A percentile compares a stretch with the other conserved stretches of the same genome.
Evolutionary conservation across 2,329 filamentous ascomycete genomes (phyloP).

Genomic region (Alternaria solani): DNA sequence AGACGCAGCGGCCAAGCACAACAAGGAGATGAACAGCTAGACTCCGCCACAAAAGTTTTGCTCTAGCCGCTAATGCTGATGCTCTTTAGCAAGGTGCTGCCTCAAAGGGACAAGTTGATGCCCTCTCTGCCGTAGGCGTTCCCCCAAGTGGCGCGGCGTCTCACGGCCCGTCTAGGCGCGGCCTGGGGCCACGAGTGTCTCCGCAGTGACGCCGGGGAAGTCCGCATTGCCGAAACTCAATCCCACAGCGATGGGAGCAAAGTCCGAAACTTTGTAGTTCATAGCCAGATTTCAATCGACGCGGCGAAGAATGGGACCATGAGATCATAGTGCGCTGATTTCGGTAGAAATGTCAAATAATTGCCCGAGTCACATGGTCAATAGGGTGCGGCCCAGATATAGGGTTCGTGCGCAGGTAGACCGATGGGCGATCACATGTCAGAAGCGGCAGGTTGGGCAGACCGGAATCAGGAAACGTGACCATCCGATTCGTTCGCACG

Average conservation of each 20-base stretch:
- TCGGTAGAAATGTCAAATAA: neutral
- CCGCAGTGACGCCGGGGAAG: slow-evolving; percentile 7
- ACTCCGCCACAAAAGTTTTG: slow-evolving; percentile 13
- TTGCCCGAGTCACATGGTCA: neutral
- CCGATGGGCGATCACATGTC: neutral
- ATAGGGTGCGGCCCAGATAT: neutral
- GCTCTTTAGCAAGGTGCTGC: slow-evolving; percentile 8
- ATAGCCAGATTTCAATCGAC: slow-evolving; percentile 6
- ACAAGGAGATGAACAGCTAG: slow-evolving; percentile 1
- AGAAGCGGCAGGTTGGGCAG: neutral
- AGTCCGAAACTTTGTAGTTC: neutral
- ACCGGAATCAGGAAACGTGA: neutral
- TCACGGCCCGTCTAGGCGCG: slow-evolving; percentile 6
- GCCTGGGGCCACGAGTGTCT: slow-evolving; percentile 5
- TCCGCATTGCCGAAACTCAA: slow-evolving; percentile 7
- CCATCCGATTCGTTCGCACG: neutral
- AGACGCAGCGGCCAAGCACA: slow-evolving; percentile 9
- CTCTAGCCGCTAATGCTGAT: slow-evolving; percentile 1
- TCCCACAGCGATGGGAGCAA: neutral
- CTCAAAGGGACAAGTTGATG: neutral
- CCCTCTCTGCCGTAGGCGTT: neutral
- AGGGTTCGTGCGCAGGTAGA: neutral
- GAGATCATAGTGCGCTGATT: neutral
- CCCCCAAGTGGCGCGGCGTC: slow-evolving; percentile 1
- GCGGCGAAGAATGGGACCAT: neutral